Base-by-base conservation (phyloP, 148 eudicot species). In the Pouteria glomerata region DNA sequence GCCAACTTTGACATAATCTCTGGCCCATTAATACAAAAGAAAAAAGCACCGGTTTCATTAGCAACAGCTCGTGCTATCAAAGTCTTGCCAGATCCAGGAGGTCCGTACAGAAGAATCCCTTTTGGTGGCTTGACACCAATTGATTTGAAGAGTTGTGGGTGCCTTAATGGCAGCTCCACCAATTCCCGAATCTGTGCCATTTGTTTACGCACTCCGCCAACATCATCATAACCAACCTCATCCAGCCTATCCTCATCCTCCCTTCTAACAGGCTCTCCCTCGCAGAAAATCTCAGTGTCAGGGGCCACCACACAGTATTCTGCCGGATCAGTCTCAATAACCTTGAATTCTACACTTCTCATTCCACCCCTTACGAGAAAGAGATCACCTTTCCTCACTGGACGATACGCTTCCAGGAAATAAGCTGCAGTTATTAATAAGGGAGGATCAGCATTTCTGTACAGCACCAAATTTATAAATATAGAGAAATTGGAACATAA, bases 261-360 rank as follows among this genome's bases (percentile, higher is more conserved):
- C 75, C 97, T 81, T 77, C 74, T 89, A 27, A 91, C 58, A 7
- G 97, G 95, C 63, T 91, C 97, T 8, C 97, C 97, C 83, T 91
- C 97, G 80, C 95, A 87, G 53, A 75, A 91, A 42, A 91, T 91
- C 79, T 91, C 97, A 53, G 97, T 91, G 58, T 91, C 94, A 16
- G 97, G 97, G 73, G 97, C 89, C 73, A 91, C 97, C 64, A 91
- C 95, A 81, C 97, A 91, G 63, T 87, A 91, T 57, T 91, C 97
- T 65, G 87, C 39, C 53, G 97, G 95, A 51, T 91, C 97, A 26
- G 94, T 91, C 76, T 91, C 97, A 31, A 91, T 84, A 52, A 91
- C 87, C 85, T 91, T 91, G 68, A 91, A 91, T 50, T 91, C 97
- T 24, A 91, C 94, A 57, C 90, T 84, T 71, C 97, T 77, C 97